Percentiles rank a stretch among this genome's conserved stretches.
Conservation (phyloP, 345 rosid species). For the Citrus unshiu region DNA sequence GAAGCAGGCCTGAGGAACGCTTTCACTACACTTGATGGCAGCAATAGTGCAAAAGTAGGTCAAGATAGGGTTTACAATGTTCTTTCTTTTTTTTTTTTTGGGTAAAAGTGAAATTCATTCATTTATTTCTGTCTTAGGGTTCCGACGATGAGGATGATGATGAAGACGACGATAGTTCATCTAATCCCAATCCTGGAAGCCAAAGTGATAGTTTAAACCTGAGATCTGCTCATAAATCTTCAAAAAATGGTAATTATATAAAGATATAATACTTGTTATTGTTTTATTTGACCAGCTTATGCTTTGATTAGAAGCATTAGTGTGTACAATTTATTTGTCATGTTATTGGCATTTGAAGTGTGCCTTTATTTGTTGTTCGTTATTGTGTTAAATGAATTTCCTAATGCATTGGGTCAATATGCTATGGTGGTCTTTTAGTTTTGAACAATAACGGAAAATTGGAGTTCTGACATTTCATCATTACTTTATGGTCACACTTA, state of each 20-base stretch:
- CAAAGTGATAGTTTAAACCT: constrained; percentile 52
- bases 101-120: not conserved
- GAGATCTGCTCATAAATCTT: constrained; percentile 41
- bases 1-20: constrained; percentile 57
- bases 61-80: not conserved
- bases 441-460: not conserved
- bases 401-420: not conserved
- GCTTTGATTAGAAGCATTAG: not conserved
- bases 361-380: not conserved
- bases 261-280: not conserved
- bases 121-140: constrained; percentile 21
- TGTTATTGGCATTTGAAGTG: not conserved
- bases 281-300: not conserved
- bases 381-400: not conserved
- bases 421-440: not conserved
- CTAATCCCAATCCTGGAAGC: constrained; percentile 57
- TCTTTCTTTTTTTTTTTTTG: not conserved
- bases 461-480: not conserved
- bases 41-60: constrained; percentile 52
- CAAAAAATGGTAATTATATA: constrained; percentile 36
- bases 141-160: constrained; percentile 57
- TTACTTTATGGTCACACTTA: not conserved
- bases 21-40: constrained; percentile 34
- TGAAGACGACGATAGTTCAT: constrained; percentile 52
- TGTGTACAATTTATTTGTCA: not conserved